Evolutionary conservation across 2,329 filamentous ascomycete species (phyloP), one percentile per base, ranked within the genome.

Genomic region (Epichloe brachyelytri): DNA sequence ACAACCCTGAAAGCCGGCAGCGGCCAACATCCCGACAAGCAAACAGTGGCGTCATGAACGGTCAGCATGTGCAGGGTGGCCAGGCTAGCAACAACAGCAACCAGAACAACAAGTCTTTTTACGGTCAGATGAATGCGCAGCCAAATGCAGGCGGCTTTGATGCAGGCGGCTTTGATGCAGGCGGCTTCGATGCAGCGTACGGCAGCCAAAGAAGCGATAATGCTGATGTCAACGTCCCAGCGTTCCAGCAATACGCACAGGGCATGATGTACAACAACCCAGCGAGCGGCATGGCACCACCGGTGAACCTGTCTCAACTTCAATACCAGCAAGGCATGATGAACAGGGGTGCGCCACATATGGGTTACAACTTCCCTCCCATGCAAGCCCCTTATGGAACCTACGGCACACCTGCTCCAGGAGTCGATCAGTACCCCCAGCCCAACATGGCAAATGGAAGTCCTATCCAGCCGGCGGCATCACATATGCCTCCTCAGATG

Each of bases 321-420:
- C 77, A 79, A 55, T 82, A 78, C 59, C 78, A 80, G 61, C 79
- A 80, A 60, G 71, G 63, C 59, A 72, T 82, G 68, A 71, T 82
- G 63, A 70, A 71, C 45, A 72, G 79, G 17, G 73, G 70, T 8
- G 66, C 68, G 2, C 75, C 77, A 12, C 74, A 74, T 10, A 74
- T 80, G 68, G 75, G 71, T 60, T 79, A 75, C 62, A 80, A 72
- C 63, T 83, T 75, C 59, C 72, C 76, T 4, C 63, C 68, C 7
- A 75, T 82, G 71, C 78, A 76, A 61, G 68, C 73, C 38, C 75
- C 75, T 0, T 81, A 75, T 58, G 71, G 68, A n/a, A 71, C 68
- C n/a, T 82, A 75, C 58, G 72, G 68, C 56, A 70, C 65, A 51
- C 61, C 72, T 37, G 71, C 69, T 56, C 68, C 76, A 7, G 65